A percentile compares a stretch with the other conserved stretches of the same genome.
phyloP scores from a whole-genome alignment of 2,329 filamentous ascomycete species.

The Alternaria brassicae region DNA sequence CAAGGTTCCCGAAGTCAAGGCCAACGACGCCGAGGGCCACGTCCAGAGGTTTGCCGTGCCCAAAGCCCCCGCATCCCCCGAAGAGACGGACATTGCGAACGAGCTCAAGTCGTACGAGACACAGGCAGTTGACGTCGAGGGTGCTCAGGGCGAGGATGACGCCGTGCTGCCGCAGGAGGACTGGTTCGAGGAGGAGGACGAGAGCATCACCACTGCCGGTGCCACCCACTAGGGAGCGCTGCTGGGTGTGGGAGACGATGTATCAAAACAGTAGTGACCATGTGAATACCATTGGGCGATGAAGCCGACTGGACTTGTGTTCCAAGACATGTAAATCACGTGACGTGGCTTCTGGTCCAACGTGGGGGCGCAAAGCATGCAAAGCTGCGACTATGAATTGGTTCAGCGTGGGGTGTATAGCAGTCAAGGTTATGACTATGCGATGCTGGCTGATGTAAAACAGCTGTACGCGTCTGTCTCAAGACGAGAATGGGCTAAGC shows the following conservation, averaged over 20 bases:
- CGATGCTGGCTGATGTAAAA: background rate
- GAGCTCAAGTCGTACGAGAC: constrained; percentile 94
- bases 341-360: constrained; percentile 15
- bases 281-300: constrained; percentile 45
- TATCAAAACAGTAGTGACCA: constrained; percentile 47
- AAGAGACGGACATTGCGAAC: constrained; percentile 90
- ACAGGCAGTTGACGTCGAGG: constrained; percentile 94
- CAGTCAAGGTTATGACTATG: background rate
- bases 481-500: background rate
- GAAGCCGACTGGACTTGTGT: constrained; percentile 16
- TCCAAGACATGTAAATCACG: constrained; percentile 25
- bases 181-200: constrained; percentile 83
- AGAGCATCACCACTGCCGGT: constrained; percentile 54
- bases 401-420: background rate
- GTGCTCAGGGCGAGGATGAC: constrained; percentile 67
- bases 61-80: constrained; percentile 83
- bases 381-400: background rate
- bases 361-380: background rate
- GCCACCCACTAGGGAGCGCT: constrained; percentile 40
- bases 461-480: background rate
- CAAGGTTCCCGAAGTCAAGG: constrained; percentile 85
- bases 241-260: constrained; percentile 29
- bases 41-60: constrained; percentile 87
- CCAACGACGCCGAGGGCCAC: constrained; percentile 85
- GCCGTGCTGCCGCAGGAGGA: constrained; percentile 69